Conservation (phyloP, 2,329 filamentous ascomycete species). For the Fusarium caatingaense region DNA sequence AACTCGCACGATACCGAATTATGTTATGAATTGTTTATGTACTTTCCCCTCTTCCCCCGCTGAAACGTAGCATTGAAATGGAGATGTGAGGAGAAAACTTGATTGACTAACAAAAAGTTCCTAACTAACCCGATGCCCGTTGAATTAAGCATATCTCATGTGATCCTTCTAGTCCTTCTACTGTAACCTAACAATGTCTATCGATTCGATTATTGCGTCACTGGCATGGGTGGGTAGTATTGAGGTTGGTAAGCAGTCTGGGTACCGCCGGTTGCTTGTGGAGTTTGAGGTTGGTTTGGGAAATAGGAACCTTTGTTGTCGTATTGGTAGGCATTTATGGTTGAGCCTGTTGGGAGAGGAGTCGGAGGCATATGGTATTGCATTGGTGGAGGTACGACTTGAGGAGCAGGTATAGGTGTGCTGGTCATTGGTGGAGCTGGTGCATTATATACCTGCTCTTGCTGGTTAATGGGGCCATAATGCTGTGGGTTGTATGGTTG, state of each 20-base stretch:
- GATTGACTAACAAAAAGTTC: not conserved
- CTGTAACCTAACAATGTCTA: not conserved
- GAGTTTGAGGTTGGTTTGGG: not conserved
- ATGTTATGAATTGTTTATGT: not conserved
- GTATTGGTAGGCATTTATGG: not conserved
- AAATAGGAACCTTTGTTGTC: conserved; percentile 15
- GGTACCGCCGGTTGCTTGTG: not conserved
- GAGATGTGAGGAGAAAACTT: not conserved
- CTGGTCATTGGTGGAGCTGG: fast-evolving
- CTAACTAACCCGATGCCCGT: not conserved
- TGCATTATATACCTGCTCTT: not conserved
- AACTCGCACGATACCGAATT: not conserved
- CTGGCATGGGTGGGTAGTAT: not conserved
- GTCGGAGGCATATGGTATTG: conserved; percentile 17
- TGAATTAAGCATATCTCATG: conserved; percentile 1
- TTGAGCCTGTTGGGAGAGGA: conserved; percentile 2
- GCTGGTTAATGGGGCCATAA: conserved; percentile 5
- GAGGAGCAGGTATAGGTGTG: not conserved
- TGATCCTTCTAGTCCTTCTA: too few relatives aligned
- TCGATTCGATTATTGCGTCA: not conserved
- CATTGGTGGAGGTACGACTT: not conserved
- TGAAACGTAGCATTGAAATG: not conserved
- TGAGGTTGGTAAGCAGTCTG: conserved; percentile 8
- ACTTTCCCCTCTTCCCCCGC: conserved; percentile 16
- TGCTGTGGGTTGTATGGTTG: conserved; percentile 33